Percentiles rank a stretch among this genome's conserved stretches.
Evolutionary conservation across 768 basidiomycete genomes (phyloP).

Genomic region (Mycena belliarum): DNA sequence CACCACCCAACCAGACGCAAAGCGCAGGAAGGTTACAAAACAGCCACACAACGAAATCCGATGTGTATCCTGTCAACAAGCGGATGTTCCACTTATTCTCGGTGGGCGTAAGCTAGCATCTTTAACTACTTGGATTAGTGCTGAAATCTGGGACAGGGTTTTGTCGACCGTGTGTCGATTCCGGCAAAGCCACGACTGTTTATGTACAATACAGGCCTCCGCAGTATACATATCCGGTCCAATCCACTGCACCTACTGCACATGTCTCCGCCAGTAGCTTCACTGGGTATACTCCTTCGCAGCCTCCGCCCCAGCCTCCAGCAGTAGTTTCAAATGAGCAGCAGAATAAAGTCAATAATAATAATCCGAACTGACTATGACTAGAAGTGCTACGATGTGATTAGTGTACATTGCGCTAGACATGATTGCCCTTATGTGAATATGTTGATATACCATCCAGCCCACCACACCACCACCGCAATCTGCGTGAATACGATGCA

Average conservation of each 20-base stretch:
- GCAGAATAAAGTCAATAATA: conserved; percentile 2
- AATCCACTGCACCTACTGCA: not conserved
- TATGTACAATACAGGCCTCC: conserved; percentile 15
- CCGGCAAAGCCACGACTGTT: conserved; percentile 41
- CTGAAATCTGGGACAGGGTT: conserved; percentile 45
- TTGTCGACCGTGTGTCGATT: conserved; percentile 67
- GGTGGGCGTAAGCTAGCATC: conserved; percentile 56
- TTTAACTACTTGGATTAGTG: not conserved
- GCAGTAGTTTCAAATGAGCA: not conserved
- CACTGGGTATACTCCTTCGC: too few species aligned
- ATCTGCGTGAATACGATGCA: conserved; percentile 58
- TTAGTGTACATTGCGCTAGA: conserved; percentile 4
- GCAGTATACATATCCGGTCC: not conserved
- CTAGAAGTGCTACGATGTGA: conserved; percentile 7
- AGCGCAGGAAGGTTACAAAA: conserved; percentile 43
- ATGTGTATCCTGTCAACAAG: conserved; percentile 62
- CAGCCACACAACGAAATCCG: conserved; percentile 45
- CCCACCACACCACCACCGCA: conserved; percentile 70
- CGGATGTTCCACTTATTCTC: conserved; percentile 73
- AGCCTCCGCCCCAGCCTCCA: not conserved
- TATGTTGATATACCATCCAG: conserved; percentile 67
- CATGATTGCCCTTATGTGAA: conserved; percentile 19
- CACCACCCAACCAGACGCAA: conserved; percentile 28
- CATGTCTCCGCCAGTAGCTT: too few species aligned
- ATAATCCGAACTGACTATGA: conserved; percentile 1